Evolutionary conservation across 176 grass and related monocot species (phyloP).

Genomic region (Ananas comosus): DNA sequence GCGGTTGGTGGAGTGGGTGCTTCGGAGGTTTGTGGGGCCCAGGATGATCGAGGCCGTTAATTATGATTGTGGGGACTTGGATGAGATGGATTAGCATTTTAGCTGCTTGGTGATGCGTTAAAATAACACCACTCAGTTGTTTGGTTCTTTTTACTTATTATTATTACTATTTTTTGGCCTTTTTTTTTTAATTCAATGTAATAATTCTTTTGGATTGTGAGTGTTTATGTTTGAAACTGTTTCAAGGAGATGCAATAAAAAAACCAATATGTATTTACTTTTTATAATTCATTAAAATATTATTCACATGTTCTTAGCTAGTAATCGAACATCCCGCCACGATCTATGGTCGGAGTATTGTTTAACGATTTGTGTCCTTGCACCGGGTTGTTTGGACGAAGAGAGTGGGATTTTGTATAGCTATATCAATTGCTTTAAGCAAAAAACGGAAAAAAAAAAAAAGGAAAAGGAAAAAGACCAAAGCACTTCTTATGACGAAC

Average conservation of each 20-base stretch:
- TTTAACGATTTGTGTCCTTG: no score
- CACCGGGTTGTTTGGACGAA: no score
- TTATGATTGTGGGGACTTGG: conserved; percentile 20
- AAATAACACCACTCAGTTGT: not conserved
- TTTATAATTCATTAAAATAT: no score
- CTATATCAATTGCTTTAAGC: no score
- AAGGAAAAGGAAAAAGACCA: no score
- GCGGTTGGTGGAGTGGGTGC: conserved; percentile 11
- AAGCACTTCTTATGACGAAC: not conserved
- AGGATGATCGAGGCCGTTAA: conserved; percentile 23
- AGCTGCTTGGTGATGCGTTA: not conserved
- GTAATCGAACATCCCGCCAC: no score
- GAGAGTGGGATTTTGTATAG: no score
- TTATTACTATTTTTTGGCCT: not conserved
- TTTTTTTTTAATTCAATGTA: no score
- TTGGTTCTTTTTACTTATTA: not conserved
- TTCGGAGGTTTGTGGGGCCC: conserved; percentile 15
- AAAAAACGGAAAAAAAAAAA: no score
- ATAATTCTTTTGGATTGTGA: no score
- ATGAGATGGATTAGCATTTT: conserved; percentile 7
- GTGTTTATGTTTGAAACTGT: not conserved
- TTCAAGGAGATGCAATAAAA: not conserved
- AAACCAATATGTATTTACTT: not conserved
- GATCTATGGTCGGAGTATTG: no score
- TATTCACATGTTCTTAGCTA: no score